These are phyloP conservation scores for Rhizophora apiculata DNA, from an alignment of 345 rosid genomes.

Conservation along the genomic window DNA sequence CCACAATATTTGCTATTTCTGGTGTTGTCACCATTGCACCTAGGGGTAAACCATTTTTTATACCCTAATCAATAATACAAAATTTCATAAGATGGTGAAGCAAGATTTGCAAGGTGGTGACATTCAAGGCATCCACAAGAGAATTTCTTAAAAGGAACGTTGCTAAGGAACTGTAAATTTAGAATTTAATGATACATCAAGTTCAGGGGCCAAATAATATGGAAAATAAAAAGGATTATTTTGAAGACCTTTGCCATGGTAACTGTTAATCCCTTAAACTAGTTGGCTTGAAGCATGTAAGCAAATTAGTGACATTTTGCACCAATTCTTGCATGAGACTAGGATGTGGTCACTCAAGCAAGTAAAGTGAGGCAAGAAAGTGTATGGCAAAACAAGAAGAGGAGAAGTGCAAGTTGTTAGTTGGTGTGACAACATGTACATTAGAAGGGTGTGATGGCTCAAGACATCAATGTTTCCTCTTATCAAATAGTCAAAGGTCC, in stretches of 20 bases:
- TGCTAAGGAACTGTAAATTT: neutral
- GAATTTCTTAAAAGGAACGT: neutral
- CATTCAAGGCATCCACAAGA: neutral
- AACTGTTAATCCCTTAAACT: constrained; percentile 3
- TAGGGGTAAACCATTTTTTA: constrained; percentile 90
- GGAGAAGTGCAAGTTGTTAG: too few species aligned
- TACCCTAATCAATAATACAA: constrained; percentile 49
- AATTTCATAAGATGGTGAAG: neutral
- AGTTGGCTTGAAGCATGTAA: too few species aligned
- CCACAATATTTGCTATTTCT: constrained; percentile 88
- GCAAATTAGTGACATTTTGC: too few species aligned
- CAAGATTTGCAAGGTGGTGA: neutral
- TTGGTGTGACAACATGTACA: too few species aligned
- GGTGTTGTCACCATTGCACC: constrained; percentile 96
- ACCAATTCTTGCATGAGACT: too few species aligned
- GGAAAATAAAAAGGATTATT: neutral
- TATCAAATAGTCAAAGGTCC: too few species aligned
- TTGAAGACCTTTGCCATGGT: constrained; percentile 89
- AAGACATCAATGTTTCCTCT: too few species aligned
- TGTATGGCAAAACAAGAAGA: too few species aligned
- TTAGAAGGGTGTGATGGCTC: too few species aligned
- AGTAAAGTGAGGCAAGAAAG: too few species aligned
- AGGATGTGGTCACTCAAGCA: too few species aligned
- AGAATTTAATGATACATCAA: neutral
- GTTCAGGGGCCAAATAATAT: neutral